These are phyloP conservation scores for Perilla frutescens DNA, from an alignment of 257 asterid species.

Conservation along the genomic window DNA sequence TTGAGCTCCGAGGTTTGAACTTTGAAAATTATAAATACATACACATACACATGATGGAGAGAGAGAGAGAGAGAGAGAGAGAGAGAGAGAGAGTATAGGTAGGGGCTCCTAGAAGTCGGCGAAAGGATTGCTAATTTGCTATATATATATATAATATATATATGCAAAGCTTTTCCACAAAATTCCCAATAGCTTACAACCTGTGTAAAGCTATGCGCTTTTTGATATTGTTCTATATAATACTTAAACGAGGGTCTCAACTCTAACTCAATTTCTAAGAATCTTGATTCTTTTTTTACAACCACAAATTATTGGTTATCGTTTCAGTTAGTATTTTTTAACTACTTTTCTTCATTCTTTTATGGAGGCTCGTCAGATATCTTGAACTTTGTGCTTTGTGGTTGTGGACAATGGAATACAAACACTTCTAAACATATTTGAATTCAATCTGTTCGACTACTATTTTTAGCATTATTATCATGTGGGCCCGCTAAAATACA, in stretches of 20 bases:
- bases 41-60: slow-evolving; percentile 5
- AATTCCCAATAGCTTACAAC: slow-evolving; percentile 15
- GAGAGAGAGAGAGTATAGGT: background rate
- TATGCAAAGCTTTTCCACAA: slow-evolving; percentile 12
- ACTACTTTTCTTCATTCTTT: background rate
- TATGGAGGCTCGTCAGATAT: background rate
- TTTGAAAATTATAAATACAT: slow-evolving; percentile 20
- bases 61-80: slow-evolving; percentile 25
- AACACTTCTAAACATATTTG: background rate
- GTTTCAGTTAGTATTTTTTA: background rate
- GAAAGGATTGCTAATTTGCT: slow-evolving; percentile 41
- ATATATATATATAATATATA: slow-evolving; percentile 19
- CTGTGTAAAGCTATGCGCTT: slow-evolving; percentile 2
- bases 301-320: slow-evolving; percentile 16
- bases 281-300: background rate
- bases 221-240: background rate
- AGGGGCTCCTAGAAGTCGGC: slow-evolving; percentile 49
- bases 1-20: slow-evolving; percentile 54
- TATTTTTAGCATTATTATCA: slow-evolving; percentile 21
- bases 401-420: slow-evolving; percentile 29
- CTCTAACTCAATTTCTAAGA: background rate
- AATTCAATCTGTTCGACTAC: slow-evolving; percentile 23
- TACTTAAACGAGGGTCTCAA: background rate
- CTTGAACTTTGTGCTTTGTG: slow-evolving; percentile 37
- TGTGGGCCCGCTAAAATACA: slow-evolving; percentile 25